Evolutionary conservation across 768 basidiomycete species (phyloP), one percentile per base, ranked within the genome.

Genomic region (Boletales sp.): DNA sequence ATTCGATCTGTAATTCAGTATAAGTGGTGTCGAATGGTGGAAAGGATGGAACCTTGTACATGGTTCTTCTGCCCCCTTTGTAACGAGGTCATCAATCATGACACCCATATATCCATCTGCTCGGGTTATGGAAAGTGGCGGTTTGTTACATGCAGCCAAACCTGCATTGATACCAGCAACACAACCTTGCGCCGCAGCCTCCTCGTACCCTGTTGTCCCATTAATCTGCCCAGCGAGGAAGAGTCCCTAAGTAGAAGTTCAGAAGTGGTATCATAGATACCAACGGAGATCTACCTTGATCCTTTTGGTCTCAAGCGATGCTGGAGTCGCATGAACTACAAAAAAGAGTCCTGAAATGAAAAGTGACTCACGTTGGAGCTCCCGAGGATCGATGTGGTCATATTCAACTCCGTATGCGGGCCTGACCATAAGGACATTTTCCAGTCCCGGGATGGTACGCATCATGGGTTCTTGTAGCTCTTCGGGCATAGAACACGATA

Each of bases 321-420:
- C 87, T 91, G 51, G 3, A 25, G 19, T 5, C 18, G 10, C 19
- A 32, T 68, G 17, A 55, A 35, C 34, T 15, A 5, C 12, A 4
- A 15, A 13, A 28, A 14, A 30, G 11, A 14, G 15, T 3, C 36
- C 28, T 8, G 15, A 40, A 46, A 3, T 33, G n/a, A 21, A 25
- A 0, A 9, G 25, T 14, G 14, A 76, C 87, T 56, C 55, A 90
- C 90, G 72, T 30, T 71, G 72, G 34, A 95, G 76, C 56, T 94
- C 92, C 18, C 89, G 72, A 9, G 93, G 86, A 70, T 95, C 91
- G 11, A 95, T 76, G 60, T 90, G 84, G 61, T 95, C 93, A 56
- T 95, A 95, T 64, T 95, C 91, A 31, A 95, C 90, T 3, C 93
- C 93, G 69, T 94, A 95, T 0, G 90, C 93, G 1, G 92, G 92